A percentile compares a stretch with the other conserved stretches of the same genome.
These are phyloP conservation scores for Suillus brevipes DNA, from an alignment of 768 basidiomycete species.

Conservation along the genomic window DNA sequence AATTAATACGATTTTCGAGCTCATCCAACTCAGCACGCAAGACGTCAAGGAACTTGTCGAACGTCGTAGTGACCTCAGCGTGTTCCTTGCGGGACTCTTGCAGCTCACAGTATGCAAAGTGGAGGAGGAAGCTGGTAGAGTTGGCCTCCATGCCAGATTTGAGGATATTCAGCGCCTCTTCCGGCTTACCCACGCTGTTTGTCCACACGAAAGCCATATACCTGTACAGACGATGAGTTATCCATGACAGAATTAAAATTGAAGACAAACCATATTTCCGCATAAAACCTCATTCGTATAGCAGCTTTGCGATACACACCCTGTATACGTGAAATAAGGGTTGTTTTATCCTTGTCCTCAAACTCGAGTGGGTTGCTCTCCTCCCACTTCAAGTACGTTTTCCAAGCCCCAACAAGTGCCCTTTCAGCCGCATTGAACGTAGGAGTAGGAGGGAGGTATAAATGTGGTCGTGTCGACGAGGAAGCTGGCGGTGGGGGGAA, in stretches of 20 bases:
- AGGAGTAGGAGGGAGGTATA: slow-evolving; percentile 70
- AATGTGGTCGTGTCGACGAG: slow-evolving; percentile 37
- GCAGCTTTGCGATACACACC: slow-evolving; percentile 88
- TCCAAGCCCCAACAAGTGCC: slow-evolving; percentile 82
- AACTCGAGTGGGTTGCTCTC: slow-evolving; percentile 92
- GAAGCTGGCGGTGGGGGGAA: slow-evolving; percentile 52
- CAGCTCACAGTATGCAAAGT: slow-evolving; percentile 82
- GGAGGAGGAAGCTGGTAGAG: slow-evolving; percentile 85
- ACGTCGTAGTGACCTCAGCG: slow-evolving; percentile 68
- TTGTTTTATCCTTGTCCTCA: slow-evolving; percentile 75
- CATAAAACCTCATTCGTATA: slow-evolving; percentile 89
- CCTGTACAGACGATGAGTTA: slow-evolving; percentile 43
- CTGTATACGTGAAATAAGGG: slow-evolving; percentile 69
- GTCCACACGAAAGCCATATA: slow-evolving; percentile 90
- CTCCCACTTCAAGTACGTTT: slow-evolving; percentile 92
- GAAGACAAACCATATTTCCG: slow-evolving; percentile 81
- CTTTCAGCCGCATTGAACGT: slow-evolving; percentile 74
- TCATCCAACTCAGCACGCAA: slow-evolving; percentile 66
- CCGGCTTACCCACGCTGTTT: slow-evolving; percentile 67
- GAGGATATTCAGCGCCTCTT: slow-evolving; percentile 80
- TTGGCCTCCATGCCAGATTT: slow-evolving; percentile 88
- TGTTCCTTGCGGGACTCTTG: slow-evolving; percentile 65
- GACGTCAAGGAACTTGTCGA: slow-evolving; percentile 67
- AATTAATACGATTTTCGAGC: slow-evolving; percentile 47
- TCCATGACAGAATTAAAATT: slow-evolving; percentile 3